A percentile compares a stretch with the other conserved stretches of the same genome.
phyloP scores from a whole-genome alignment of 192 early-diverging fungal genomes.

The Pilaira anomala region DNA sequence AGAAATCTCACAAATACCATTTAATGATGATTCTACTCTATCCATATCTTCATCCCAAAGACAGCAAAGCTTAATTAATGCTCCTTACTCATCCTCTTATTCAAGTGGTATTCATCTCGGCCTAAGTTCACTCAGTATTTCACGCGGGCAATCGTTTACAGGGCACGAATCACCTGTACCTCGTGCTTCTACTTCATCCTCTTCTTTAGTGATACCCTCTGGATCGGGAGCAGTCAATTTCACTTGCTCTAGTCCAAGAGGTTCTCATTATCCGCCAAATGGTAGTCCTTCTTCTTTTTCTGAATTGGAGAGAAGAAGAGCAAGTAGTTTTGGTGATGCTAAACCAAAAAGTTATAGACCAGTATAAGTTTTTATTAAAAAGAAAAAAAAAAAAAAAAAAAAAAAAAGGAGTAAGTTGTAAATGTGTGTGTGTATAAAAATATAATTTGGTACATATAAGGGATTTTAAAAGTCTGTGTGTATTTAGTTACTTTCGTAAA shows the following conservation, averaged over 20 bases:
- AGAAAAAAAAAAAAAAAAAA: too few relatives aligned
- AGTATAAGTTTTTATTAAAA: too few relatives aligned
- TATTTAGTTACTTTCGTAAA: neutral
- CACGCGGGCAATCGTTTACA: constrained; percentile 5
- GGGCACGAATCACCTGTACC: constrained; percentile 17
- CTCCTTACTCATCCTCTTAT: constrained; percentile 12
- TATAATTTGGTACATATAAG: too few relatives aligned
- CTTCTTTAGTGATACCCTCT: constrained; percentile 11
- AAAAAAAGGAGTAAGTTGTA: too few relatives aligned
- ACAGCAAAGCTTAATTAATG: neutral
- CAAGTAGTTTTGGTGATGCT: constrained; percentile 17
- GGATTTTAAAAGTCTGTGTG: too few relatives aligned
- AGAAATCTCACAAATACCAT: constrained; percentile 20
- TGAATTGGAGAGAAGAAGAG: constrained; percentile 13
- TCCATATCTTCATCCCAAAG: constrained; percentile 11
- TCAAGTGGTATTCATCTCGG: constrained; percentile 13
- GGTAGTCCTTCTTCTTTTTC: constrained; percentile 14
- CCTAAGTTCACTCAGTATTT: constrained; percentile 6
- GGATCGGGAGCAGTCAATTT: neutral
- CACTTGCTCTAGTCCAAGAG: constrained; percentile 16
- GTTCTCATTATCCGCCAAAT: constrained; percentile 3
- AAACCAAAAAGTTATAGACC: neutral
- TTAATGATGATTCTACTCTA: constrained; percentile 8
- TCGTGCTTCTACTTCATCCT: constrained; percentile 25
- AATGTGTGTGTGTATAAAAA: too few relatives aligned